These are phyloP conservation scores for Neurospora sp. DNA, from an alignment of 495 filamentous ascomycete species.

Conservation along the genomic window DNA sequence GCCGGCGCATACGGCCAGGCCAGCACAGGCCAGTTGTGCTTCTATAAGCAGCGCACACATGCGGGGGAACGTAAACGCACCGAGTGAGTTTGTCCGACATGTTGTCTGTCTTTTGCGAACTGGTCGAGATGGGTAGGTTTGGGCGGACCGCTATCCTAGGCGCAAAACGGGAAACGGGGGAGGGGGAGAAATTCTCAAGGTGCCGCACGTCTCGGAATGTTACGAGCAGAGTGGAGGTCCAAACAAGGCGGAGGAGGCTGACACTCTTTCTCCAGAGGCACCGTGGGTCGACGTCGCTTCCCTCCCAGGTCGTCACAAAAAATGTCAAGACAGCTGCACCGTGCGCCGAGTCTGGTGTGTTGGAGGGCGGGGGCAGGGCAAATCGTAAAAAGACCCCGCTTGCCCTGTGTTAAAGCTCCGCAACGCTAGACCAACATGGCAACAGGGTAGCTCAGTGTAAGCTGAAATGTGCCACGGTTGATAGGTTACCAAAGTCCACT, in stretches of 20 bases:
- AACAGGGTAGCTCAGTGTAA: slow-evolving; percentile 3
- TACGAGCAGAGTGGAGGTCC: neutral
- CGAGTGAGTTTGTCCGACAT: slow-evolving; percentile 86
- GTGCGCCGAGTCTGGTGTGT: slow-evolving; percentile 2
- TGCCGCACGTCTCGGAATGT: slow-evolving; percentile 1
- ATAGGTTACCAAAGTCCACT: slow-evolving; percentile 4
- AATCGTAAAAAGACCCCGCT: neutral
- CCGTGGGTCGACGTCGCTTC: slow-evolving; percentile 4
- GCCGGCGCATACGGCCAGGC: neutral
- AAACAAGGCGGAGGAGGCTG: slow-evolving; percentile 1
- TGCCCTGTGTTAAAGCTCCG: neutral
- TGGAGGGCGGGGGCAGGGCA: slow-evolving; percentile 11
- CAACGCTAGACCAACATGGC: neutral
- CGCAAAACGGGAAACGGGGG: neutral
- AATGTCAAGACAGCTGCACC: slow-evolving; percentile 2
- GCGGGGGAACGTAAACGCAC: slow-evolving; percentile 33
- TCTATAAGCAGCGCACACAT: neutral
- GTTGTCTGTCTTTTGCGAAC: slow-evolving; percentile 13
- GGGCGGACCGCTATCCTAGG: neutral
- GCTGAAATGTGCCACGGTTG: slow-evolving; percentile 15
- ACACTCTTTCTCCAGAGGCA: slow-evolving; percentile 4
- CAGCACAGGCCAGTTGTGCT: neutral
- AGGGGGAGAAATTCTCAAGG: neutral
- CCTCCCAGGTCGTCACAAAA: neutral
- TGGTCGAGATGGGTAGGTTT: slow-evolving; percentile 1